A percentile compares a stretch with the other conserved stretches of the same genome.
These are phyloP conservation scores for Coemansia sp. DNA, from an alignment of 192 early-diverging fungal species.

Conservation along the genomic window DNA sequence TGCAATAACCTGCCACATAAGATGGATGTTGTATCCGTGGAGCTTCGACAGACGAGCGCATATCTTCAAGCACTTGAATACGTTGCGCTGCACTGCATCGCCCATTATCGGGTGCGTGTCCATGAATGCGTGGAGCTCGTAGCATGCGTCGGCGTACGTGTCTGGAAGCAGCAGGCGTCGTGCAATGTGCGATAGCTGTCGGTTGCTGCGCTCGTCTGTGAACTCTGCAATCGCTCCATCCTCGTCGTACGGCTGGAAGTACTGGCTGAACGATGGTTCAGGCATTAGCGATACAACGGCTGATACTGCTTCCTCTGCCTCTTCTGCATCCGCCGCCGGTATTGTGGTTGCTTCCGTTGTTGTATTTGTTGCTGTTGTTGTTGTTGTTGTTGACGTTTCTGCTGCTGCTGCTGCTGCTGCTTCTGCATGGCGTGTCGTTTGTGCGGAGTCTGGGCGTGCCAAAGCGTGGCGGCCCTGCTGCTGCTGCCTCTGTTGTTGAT, in stretches of 20 bases:
- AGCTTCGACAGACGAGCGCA: conserved; percentile 53
- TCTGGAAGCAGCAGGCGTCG: conserved; percentile 42
- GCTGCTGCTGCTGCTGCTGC: not conserved
- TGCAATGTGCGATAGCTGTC: conserved; percentile 35
- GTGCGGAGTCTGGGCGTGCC: not conserved
- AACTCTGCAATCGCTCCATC: conserved; percentile 43
- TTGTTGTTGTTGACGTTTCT: not conserved
- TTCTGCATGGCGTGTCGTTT: not conserved
- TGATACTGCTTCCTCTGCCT: not conserved
- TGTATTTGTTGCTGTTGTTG: no score
- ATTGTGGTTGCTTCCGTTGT: no score
- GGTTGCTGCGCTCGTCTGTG: conserved; percentile 49
- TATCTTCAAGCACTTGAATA: conserved; percentile 54
- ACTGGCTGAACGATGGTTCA: not conserved
- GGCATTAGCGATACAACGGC: not conserved
- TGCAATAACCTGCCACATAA: conserved; percentile 54
- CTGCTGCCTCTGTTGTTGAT: not conserved
- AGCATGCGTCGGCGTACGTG: conserved; percentile 50
- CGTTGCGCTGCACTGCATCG: conserved; percentile 46
- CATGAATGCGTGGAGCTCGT: conserved; percentile 42
- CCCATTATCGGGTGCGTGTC: conserved; percentile 16
- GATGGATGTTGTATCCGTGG: conserved; percentile 48
- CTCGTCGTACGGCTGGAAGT: conserved; percentile 16
- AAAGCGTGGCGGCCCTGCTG: not conserved
- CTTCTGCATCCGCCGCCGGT: not conserved